A percentile compares a stretch with the other conserved stretches of the same genome.
phyloP scores from a whole-genome alignment of 345 rosid genomes.

The Lenwebbia sp. region DNA sequence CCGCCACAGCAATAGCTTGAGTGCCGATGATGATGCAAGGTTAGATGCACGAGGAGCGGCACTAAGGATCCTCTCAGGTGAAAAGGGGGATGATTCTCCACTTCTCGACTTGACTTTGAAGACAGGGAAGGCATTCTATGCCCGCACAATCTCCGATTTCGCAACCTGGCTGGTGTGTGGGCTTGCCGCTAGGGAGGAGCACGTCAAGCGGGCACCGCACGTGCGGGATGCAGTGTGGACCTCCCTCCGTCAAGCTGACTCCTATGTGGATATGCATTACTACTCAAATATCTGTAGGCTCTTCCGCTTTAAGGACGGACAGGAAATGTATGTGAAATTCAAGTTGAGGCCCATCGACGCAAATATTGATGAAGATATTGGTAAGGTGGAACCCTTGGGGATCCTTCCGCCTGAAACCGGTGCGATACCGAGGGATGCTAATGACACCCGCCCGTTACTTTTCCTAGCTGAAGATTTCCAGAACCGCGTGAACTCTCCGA shows the following conservation, averaged over 20 bases:
- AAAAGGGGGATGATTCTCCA: conserved; percentile 3
- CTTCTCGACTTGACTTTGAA: conserved; percentile 55
- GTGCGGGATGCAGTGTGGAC: conserved; percentile 60
- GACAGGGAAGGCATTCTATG: conserved; percentile 64
- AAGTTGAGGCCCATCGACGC: conserved; percentile 40
- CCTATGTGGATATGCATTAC: conserved; percentile 42
- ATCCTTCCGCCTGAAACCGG: conserved; percentile 85
- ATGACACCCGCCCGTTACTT: conserved; percentile 42
- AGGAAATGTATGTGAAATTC: conserved; percentile 56
- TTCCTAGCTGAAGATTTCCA: conserved; percentile 60
- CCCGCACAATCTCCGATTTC: conserved; percentile 51
- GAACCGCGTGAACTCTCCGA: conserved; percentile 28
- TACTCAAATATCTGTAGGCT: conserved; percentile 53
- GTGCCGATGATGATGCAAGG: conserved; percentile 66
- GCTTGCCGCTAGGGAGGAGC: conserved; percentile 49
- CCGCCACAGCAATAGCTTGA: conserved; percentile 64
- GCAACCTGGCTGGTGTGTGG: conserved; percentile 72
- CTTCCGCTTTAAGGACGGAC: conserved; percentile 38
- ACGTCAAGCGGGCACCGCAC: conserved; percentile 42
- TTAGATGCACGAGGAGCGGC: conserved; percentile 61
- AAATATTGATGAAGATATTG: conserved; percentile 32
- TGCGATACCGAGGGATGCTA: conserved; percentile 48
- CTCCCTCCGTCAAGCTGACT: conserved; percentile 41
- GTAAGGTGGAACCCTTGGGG: conserved; percentile 50
- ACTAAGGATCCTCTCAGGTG: conserved; percentile 36